Evolutionary conservation across 2,329 filamentous ascomycete genomes (phyloP), one percentile per base, ranked within the genome.

Genomic region (Epichloe bromicola): DNA sequence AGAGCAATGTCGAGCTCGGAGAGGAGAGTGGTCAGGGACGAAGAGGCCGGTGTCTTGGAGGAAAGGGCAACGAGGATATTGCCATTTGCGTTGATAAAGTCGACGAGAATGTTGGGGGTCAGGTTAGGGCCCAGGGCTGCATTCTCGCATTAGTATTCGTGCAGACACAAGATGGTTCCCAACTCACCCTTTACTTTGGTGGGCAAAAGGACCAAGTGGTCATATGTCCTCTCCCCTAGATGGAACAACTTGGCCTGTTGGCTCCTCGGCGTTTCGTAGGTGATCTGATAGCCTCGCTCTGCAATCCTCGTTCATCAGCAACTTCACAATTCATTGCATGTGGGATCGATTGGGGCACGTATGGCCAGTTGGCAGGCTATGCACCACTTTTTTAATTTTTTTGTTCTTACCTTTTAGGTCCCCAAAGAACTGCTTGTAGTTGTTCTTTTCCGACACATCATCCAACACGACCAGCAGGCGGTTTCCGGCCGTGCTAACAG

Each of bases 31-130:
- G 82, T 81, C 59, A 96, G 71, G 46, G 86, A 81, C 50, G 79
- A 81, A 14, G 91, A 82, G 3, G 85, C 83, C 15, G 84, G 69
- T 46, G 79, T 72, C 51, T 79, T 78, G 57, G 86, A 82, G 36
- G 89, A 89, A 55, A 96, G 82, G 33, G 88, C 82, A 51, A 97
- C 73, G 55, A 98, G 78, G 63, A 98, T 80, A 71, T 98, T 98
- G 67, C 93, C 93, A 53, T 93, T 76, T 52, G 83, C 82, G 69
- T 95, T 93, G 73, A 95, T 73, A 70, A 96, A 98, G 60, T 97
- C 81, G 67, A 97, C 78, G 58, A 98, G 80, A 56, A 84, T 72
- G 65, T 88, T 88, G 49, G 93, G 88, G 3, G 88, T 91, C 65
- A 98, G 73, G 59, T 86, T 83, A 57, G 91, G 89, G 51, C 93